Base-by-base conservation (phyloP, 352 stramenopile genomes). In the Globisporangium paroecandrum region DNA sequence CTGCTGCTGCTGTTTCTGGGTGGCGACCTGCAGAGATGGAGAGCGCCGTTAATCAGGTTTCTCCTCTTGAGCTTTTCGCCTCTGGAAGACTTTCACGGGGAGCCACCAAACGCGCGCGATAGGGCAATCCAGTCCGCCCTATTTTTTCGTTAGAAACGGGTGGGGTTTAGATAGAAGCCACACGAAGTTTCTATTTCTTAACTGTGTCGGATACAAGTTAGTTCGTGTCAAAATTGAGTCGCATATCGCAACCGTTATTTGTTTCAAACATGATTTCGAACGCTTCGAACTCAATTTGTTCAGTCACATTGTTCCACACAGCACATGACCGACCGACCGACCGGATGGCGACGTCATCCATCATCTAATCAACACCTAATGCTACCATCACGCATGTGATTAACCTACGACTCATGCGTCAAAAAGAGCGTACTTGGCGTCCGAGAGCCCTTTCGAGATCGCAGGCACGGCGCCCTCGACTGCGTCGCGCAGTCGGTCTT, bases 341-440 rank as follows among this genome's bases (percentile, higher is more conserved):
- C 29, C 29, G 4, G 29, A 7, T 32, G 29, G 4, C 29, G 29
- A 32, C 4, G 29, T 32, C 29, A 32, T 32, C 29, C 29, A 32
- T 32, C 29, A 22, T 13, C 10, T 41, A 13, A 41, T 13, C 34
- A 41, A 15, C 49, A n/a, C 25, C 20, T 9, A 7, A 57, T 25
- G 22, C 27, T 25, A n/a, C 24, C 51, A 57, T 18, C 7, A 15
- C 24, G 53, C 8, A 18, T 58, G 53, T 7, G 53, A 41, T 22
- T 36, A 38, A 24, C 34, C 34, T 41, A 41, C 34, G 53, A 32
- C 29, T 77, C 60, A 89, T 60, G 77, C 79, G 9, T 90, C 82
- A 60, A 91, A 89, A 5, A 91, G 66, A 29, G 81, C 81, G 58
- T 82, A 84, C 64, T 89, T 90, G 59, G 82, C 83, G 58, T 92